Percentiles rank a stretch among this genome's conserved stretches.
These are phyloP conservation scores for Pseudopyrenochaeta lycopersici DNA, from an alignment of 2,329 filamentous ascomycete genomes.

Conservation along the genomic window DNA sequence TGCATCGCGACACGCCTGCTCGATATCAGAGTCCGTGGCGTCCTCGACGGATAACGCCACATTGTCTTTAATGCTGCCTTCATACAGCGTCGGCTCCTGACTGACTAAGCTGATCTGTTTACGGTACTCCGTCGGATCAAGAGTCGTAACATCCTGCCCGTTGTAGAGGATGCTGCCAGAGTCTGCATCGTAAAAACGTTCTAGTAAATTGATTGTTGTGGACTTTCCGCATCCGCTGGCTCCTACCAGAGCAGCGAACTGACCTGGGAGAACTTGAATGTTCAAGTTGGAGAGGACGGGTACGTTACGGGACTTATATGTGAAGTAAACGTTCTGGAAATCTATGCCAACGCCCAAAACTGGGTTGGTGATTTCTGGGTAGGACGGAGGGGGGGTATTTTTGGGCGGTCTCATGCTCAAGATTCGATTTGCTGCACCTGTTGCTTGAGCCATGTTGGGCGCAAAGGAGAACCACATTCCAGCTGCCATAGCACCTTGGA, in stretches of 20 bases:
- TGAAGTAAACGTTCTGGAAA: slow-evolving; percentile 92
- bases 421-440: slow-evolving; percentile 48
- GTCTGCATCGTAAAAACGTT: slow-evolving; percentile 74
- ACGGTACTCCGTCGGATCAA: slow-evolving; percentile 52
- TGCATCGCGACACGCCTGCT: slow-evolving; percentile 44
- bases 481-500: slow-evolving; percentile 53
- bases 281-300: slow-evolving; percentile 65
- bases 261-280: slow-evolving; percentile 61
- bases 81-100: slow-evolving; percentile 58
- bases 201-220: slow-evolving; percentile 69
- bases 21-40: slow-evolving; percentile 39
- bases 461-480: slow-evolving; percentile 56
- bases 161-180: slow-evolving; percentile 70
- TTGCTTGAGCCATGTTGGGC: slow-evolving; percentile 54
- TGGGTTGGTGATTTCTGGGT: slow-evolving; percentile 15
- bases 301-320: slow-evolving; percentile 88
- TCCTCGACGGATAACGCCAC: slow-evolving; percentile 44
- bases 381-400: slow-evolving; percentile 7
- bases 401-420: slow-evolving; percentile 42
- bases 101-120: slow-evolving; percentile 54
- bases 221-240: slow-evolving; percentile 76
- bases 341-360: slow-evolving; percentile 65
- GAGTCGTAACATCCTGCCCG: slow-evolving; percentile 44
- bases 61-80: slow-evolving; percentile 54
- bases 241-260: slow-evolving; percentile 76